phyloP scores from a whole-genome alignment of 768 basidiomycete genomes.

The Austroboletus festivus region DNA sequence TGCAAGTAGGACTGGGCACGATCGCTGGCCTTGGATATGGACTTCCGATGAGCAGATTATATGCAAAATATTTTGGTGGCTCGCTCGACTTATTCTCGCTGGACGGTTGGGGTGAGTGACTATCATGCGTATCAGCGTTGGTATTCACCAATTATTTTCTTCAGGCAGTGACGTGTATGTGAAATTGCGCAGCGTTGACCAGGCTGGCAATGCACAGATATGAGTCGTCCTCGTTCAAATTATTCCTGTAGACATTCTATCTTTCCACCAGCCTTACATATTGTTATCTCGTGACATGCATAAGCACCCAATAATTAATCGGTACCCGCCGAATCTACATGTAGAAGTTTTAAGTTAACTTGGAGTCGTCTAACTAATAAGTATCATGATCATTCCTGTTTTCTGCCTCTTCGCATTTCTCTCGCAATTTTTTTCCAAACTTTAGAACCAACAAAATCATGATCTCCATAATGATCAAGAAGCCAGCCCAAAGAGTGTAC shows the following conservation, averaged over 20 bases:
- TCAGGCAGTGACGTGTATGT: conserved; percentile 53
- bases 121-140: neutral
- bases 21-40: conserved; percentile 90
- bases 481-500: conserved; percentile 42
- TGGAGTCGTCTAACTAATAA: too few species aligned
- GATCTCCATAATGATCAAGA: conserved; percentile 50
- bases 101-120: conserved; percentile 73
- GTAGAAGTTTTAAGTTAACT: neutral
- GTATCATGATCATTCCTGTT: conserved; percentile 3
- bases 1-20: conserved; percentile 82
- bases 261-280: neutral
- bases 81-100: conserved; percentile 77
- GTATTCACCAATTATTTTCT: neutral
- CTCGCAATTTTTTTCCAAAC: conserved; percentile 62
- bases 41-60: conserved; percentile 73
- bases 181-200: conserved; percentile 51
- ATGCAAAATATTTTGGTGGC: conserved; percentile 84
- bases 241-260: neutral
- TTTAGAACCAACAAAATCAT: conserved; percentile 56
- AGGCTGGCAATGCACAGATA: conserved; percentile 50
- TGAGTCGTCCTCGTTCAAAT: conserved; percentile 13
- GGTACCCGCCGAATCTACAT: neutral
- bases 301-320: conserved; percentile 6
- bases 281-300: neutral
- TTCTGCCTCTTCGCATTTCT: conserved; percentile 46